These are phyloP conservation scores for Annulohypoxylon moriforme DNA, from an alignment of 495 filamentous ascomycete species.

Conservation along the genomic window DNA sequence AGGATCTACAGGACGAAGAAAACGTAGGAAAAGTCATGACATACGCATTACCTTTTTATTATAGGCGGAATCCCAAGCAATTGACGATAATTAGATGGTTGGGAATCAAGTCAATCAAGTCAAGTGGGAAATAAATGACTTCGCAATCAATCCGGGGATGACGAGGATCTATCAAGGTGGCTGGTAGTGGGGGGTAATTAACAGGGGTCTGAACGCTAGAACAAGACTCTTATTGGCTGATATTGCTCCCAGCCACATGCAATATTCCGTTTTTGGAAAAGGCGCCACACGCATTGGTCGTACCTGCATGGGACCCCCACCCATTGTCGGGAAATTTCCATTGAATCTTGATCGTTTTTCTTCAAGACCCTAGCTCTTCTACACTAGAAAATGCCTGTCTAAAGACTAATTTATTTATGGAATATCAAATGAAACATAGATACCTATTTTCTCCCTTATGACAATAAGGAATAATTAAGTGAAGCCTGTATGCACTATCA, in stretches of 20 bases:
- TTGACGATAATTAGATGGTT: constrained; percentile 46
- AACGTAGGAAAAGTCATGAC: constrained; percentile 21
- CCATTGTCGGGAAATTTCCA: not conserved
- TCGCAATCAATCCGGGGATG: constrained; percentile 6
- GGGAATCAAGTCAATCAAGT: constrained; percentile 29
- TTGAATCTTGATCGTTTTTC: not conserved
- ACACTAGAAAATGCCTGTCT: too few relatives aligned
- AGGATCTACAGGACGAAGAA: constrained; percentile 34
- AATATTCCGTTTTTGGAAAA: constrained; percentile 7
- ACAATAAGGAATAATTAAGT: too few relatives aligned
- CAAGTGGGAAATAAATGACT: not conserved
- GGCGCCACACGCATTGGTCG: constrained; percentile 8
- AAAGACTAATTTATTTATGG: not conserved
- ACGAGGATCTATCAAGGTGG: constrained; percentile 21
- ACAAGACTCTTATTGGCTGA: constrained; percentile 4
- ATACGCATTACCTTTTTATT: constrained; percentile 41
- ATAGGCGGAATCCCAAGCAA: constrained; percentile 14
- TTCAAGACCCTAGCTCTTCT: not conserved
- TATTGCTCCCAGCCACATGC: constrained; percentile 15
- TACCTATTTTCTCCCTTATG: too few relatives aligned
- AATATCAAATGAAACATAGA: not conserved
- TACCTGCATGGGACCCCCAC: constrained; percentile 40
- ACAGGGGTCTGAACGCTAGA: not conserved
- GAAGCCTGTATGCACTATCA: too few relatives aligned
- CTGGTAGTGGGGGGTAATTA: constrained; percentile 16